Evolutionary conservation across 768 basidiomycete species (phyloP), one percentile per base, ranked within the genome.

Genomic region (Lentinula aciculospora): DNA sequence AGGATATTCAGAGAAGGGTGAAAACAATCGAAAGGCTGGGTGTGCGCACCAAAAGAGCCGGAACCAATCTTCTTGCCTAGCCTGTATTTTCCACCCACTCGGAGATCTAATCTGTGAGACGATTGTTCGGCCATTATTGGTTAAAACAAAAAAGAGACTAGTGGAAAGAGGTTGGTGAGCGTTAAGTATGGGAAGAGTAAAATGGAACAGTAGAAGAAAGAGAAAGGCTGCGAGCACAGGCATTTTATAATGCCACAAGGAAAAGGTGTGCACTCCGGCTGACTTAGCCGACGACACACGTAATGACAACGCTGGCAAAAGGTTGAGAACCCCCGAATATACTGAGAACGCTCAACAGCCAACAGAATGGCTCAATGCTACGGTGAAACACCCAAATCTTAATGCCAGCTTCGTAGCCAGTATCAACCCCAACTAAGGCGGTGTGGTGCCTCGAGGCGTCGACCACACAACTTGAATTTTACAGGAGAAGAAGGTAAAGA

Each of bases 11-110:
- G 21, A 53, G 48, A 6, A 27, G 8, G 2, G 10, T 2, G 32
- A 53, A 4, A 3, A 42, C 39, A 42, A 58, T 59, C 66, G 53
- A 13, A 25, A 29, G 46, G 46, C 60, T 28, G 25, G 60, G 53
- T 46, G 56, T 39, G 79, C 89, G 68, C 66, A 96, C 95, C 94
- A 67, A 98, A 98, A 45, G 95, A 98, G 62, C 96, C 96, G 32
- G 94, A 96, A 62, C 96, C 96, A 68, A 98, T 98, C 88, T 98
- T 98, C 83, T 97, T 97, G 60, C 96, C 96, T 63, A 98, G 86
- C 68, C 96, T 85, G 80, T 98, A 98, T 76, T 98, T 94, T 66
- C 92, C 92, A 66, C 92, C 92, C 46, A 94, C 91, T 63, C 91
- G 82, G 64, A 93, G 85, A 76, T 94, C 91, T 60, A 93, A 81